phyloP scores from a whole-genome alignment of 2,329 filamentous ascomycete species.

The Pseudogymnoascus sp. region DNA sequence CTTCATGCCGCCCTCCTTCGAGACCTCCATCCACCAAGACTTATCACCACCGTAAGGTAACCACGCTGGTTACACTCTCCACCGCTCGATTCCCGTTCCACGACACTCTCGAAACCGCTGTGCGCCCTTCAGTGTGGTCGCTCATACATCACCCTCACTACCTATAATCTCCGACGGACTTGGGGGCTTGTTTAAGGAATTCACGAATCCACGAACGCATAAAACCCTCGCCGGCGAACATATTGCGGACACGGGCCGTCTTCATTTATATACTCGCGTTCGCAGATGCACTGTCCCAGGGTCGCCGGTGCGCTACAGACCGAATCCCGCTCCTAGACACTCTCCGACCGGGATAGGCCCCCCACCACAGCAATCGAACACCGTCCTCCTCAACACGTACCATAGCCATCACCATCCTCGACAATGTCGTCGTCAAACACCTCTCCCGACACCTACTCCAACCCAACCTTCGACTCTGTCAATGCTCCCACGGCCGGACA shows the following conservation, averaged over 20 bases:
- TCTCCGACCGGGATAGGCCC: not conserved
- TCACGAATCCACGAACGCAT: not conserved
- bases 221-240: not conserved
- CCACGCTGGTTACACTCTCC: not conserved
- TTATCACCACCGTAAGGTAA: not conserved
- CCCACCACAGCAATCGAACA: not conserved
- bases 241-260: not conserved
- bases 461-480: constrained; percentile 41
- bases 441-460: constrained; percentile 44
- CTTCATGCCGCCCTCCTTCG: constrained; percentile 1
- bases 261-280: not conserved
- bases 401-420: not conserved
- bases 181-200: not conserved
- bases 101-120: not conserved
- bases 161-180: not conserved
- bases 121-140: not conserved
- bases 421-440: constrained; percentile 27
- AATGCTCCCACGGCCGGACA: constrained; percentile 22
- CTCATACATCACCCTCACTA: not conserved
- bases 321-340: not conserved
- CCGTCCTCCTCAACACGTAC: not conserved
- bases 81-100: not conserved
- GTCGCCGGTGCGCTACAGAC: not conserved
- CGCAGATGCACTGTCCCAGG: not conserved
- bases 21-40: not conserved